Evolutionary conservation across 352 stramenopile genomes (phyloP), one percentile per base, ranked within the genome.

Genomic region (Phytophthora chlamydospora): DNA sequence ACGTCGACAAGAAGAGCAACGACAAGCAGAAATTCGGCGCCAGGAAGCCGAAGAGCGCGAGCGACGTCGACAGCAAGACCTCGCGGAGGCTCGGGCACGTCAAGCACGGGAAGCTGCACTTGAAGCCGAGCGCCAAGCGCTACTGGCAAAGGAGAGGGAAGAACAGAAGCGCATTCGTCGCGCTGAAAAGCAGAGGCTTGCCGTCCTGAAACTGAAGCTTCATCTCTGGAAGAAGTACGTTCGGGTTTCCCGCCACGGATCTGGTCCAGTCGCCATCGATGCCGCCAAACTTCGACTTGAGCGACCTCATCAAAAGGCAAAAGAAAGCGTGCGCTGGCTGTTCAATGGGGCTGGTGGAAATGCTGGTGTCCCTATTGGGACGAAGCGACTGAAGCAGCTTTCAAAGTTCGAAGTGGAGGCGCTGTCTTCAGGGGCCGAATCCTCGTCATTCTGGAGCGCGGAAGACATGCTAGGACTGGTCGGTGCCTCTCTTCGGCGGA

Each of bases 221-320:
- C 71, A 80, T 14, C 36, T 73, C 32, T 94, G 85, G 85, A 81
- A 70, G 40, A 88, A 83, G 36, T 92, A 89, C 63, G 68, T 78
- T n/a, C 55, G 62, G n/a, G 57, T 54, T 8, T 83, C 78, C 19
- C 83, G 83, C 44, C 55, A 75, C 14, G 49, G 73, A 17, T 62
- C 71, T 43, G 63, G 67, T 0, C 74, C 73, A 29, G 59, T 89
- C 31, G 64, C 64, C 17, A 68, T 91, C 36, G 66, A 80, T 45
- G 57, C 68, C 39, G 49, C 65, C 4, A 77, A 72, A n/a, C 56
- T 77, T 64, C 69, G 39, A 57, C 65, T 68, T 19, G 46, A 55
- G 13, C 45, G 52, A 49, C 41, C 62, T 55, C 73, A 81, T 55
- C 66, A 73, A 58, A 78, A 70, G 57, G 72, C 77, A 35, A 84